Conservation (phyloP, 164 flowering plant species). For the Aristolochia californica region DNA sequence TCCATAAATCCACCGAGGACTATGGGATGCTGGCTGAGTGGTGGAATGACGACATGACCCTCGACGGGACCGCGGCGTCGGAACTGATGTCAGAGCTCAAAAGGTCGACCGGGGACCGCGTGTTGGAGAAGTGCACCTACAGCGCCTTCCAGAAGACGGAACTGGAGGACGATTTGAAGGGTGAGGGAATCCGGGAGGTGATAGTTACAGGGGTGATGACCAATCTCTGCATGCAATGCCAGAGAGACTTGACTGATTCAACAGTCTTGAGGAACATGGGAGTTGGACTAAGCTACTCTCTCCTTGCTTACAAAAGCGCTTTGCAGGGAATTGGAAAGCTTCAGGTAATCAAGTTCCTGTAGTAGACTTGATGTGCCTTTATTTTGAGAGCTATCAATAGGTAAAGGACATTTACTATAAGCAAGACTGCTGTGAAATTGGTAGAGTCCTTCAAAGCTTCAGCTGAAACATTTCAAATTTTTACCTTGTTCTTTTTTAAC, state of each 20-base stretch:
- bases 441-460: too few relatives aligned
- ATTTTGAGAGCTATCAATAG: neutral
- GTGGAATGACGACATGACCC: too few relatives aligned
- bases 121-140: constrained; percentile 65
- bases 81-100: constrained; percentile 38
- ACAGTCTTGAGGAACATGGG: constrained; percentile 94
- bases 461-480: neutral
- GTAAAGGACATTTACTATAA: neutral
- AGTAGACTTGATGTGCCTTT: neutral
- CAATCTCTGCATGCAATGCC: constrained; percentile 41
- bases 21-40: constrained; percentile 59
- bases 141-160: constrained; percentile 49
- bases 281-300: constrained; percentile 77
- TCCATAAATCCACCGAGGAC: too few relatives aligned
- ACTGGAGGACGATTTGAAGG: constrained; percentile 41
- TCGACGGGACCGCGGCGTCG: constrained; percentile 51
- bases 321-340: constrained; percentile 81
- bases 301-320: constrained; percentile 84
- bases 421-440: neutral
- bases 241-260: constrained; percentile 98
- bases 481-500: neutral
- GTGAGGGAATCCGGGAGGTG: constrained; percentile 52
- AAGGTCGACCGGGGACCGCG: constrained; percentile 21
- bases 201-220: constrained; percentile 71
- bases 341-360: constrained; percentile 39